Percentiles rank a stretch among this genome's conserved stretches.
These are phyloP conservation scores for Prunus mongolica DNA, from an alignment of 306 rosid species.

Conservation along the genomic window DNA sequence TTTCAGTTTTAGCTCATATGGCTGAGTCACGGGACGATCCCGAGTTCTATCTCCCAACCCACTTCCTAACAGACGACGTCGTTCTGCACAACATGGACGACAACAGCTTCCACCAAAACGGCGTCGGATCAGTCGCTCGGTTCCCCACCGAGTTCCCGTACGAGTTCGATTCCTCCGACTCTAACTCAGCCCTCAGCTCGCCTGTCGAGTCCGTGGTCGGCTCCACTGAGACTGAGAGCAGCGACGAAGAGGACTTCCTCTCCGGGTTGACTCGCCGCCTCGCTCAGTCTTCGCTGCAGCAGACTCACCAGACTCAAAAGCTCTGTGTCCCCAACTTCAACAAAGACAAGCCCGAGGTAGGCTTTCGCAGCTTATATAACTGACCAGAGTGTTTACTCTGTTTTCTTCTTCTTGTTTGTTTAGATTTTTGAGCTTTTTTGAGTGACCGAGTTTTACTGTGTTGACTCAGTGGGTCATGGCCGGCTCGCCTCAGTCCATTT, in stretches of 20 bases:
- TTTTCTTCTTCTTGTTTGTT: neutral
- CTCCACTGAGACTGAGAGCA: conserved; percentile 52
- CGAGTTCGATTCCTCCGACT: conserved; percentile 47
- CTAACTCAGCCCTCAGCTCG: conserved; percentile 37
- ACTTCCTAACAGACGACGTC: conserved; percentile 24
- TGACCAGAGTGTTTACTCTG: no score
- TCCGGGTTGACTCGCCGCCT: conserved; percentile 58
- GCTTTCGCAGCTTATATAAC: neutral
- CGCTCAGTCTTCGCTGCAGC: conserved; percentile 37
- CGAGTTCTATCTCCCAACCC: conserved; percentile 38
- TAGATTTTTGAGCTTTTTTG: neutral
- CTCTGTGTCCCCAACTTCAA: conserved; percentile 29
- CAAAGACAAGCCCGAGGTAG: conserved; percentile 48
- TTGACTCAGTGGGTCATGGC: conserved; percentile 32
- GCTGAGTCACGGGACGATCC: conserved; percentile 27
- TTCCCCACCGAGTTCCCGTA: conserved; percentile 74
- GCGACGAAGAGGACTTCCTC: conserved; percentile 70
- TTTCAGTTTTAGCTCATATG: conserved; percentile 17
- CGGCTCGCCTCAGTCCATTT: conserved; percentile 74
- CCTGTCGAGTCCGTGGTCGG: conserved; percentile 42
- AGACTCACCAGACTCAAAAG: conserved; percentile 32
- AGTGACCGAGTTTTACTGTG: neutral
- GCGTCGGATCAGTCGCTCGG: neutral
- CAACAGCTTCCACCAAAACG: neutral
- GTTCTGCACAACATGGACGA: conserved; percentile 2